phyloP scores from a whole-genome alignment of 2,329 filamentous ascomycete genomes.

The Arthroderma sp. region DNA sequence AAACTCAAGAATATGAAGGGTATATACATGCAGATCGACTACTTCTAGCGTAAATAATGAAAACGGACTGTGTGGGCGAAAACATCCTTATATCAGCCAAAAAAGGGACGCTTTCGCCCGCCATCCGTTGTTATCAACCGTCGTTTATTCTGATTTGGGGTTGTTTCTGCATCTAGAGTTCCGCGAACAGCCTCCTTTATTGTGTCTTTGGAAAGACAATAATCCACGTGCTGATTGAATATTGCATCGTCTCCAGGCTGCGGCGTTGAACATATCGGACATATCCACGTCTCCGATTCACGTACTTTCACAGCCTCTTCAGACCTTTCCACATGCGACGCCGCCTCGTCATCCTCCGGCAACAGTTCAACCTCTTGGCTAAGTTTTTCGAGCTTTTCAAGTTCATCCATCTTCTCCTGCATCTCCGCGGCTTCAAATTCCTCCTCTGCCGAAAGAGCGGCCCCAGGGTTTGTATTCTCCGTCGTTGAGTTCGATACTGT shows the following conservation, averaged over 20 bases:
- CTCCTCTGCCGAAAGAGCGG: conserved; percentile 3
- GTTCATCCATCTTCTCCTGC: conserved; percentile 46
- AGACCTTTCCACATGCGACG: conserved; percentile 2
- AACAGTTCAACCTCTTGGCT: conserved; percentile 40
- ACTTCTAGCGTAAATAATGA: background rate
- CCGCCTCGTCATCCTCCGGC: background rate
- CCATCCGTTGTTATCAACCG: conserved; percentile 1
- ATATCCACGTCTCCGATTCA: conserved; percentile 50
- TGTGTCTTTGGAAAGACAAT: conserved; percentile 71
- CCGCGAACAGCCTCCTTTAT: conserved; percentile 69
- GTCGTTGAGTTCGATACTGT: background rate
- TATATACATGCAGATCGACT: background rate
- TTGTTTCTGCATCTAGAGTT: conserved; percentile 19
- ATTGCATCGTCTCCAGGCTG: conserved; percentile 59
- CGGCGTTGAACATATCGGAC: conserved; percentile 71
- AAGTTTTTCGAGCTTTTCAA: conserved; percentile 48
- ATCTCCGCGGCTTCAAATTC: conserved; percentile 33
- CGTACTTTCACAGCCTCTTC: background rate
- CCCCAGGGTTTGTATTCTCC: background rate
- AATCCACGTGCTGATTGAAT: conserved; percentile 88
- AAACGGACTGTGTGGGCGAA: background rate
- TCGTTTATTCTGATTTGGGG: conserved; percentile 2
- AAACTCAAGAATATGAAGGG: background rate
- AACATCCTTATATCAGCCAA: conserved; percentile 3
- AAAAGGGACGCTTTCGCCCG: conserved; percentile 16